Base-by-base conservation (phyloP, 2,329 filamentous ascomycete species). In the Xylariaceae sp. region DNA sequence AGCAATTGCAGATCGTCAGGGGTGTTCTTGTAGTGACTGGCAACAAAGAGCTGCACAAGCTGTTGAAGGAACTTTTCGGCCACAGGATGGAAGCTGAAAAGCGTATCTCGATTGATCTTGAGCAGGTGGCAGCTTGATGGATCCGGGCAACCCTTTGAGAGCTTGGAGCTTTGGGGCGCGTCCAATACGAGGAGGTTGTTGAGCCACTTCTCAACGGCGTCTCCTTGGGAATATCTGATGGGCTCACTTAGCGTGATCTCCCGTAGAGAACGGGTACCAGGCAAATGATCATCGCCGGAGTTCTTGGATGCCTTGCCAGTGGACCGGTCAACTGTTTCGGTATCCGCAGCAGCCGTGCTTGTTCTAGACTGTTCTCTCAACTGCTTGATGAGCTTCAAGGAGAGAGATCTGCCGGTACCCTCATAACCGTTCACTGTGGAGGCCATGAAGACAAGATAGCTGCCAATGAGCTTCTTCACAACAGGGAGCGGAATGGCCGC, bases 371-470 rank as follows among this genome's bases (percentile, higher is more conserved):
- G 92, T 69, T 99, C 93, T 60, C 94, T 88, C 23, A 99, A 84
- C 75, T 99, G 93, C 73, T 97, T 95, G 65, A 99, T 97, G 65
- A 99, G 82, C 77, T 99, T 99, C 56, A 99, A 79, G 0, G 94
- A 97, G 4, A 99, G 81, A 0, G 94, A 97, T 59, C 94, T 86
- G 47, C 94, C 94, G 5, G 94, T 99, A 58, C 94, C 94, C 77
- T 99, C 94, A 73, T 99, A 99, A 60, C 94, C 94, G 72, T 97
- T 97, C 77, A 99, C 97, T 1, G 94, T 99, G 0, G 94, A 99
- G 0, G 95, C 92, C 94, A 99, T 97, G 76, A 99, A 99, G 7
- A 97, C 92, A 44, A 99, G 80, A 74, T 99, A 99, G 11, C 93
- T 93, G 0, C 94, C 94, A 85, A 99, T 92, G 47, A 99, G 81